Conservation (phyloP, 2,329 filamentous ascomycete genomes). For the Penicillium sp. region DNA sequence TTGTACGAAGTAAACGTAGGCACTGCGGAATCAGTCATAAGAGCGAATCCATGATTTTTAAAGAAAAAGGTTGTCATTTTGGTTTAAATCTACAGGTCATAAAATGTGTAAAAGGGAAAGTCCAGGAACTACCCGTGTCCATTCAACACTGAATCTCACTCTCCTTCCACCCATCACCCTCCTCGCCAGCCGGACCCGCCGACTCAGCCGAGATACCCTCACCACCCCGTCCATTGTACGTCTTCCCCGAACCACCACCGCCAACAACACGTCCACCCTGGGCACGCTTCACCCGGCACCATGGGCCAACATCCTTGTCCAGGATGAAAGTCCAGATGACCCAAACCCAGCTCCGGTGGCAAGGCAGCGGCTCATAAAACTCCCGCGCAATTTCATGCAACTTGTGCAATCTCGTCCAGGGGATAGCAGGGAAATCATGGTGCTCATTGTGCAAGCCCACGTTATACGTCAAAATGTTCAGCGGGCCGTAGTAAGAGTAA, state of each 20-base stretch:
- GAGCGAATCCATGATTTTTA: no score
- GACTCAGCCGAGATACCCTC: constrained; percentile 49
- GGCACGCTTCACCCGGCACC: constrained; percentile 89
- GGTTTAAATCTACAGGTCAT: background rate
- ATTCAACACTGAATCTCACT: constrained; percentile 67
- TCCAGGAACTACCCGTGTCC: constrained; percentile 2
- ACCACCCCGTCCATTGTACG: constrained; percentile 43
- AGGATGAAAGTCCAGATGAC: constrained; percentile 96
- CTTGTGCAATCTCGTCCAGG: constrained; percentile 83
- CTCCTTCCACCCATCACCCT: constrained; percentile 66
- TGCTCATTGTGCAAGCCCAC: constrained; percentile 98
- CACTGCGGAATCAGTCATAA: no score
- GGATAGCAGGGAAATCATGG: constrained; percentile 96
- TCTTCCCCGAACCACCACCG: constrained; percentile 34
- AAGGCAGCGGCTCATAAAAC: constrained; percentile 87
- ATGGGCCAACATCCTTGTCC: constrained; percentile 86
- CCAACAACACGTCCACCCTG: constrained; percentile 70
- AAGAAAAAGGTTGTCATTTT: background rate
- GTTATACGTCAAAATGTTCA: constrained; percentile 95
- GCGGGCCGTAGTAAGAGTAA: constrained; percentile 91
- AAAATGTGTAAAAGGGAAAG: constrained; percentile 9
- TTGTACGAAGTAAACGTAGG: no score
- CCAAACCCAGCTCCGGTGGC: constrained; percentile 86
- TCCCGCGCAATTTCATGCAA: constrained; percentile 81
- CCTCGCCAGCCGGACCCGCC: constrained; percentile 52